phyloP scores from a whole-genome alignment of 305 asterid species.

The Lippia alba region DNA sequence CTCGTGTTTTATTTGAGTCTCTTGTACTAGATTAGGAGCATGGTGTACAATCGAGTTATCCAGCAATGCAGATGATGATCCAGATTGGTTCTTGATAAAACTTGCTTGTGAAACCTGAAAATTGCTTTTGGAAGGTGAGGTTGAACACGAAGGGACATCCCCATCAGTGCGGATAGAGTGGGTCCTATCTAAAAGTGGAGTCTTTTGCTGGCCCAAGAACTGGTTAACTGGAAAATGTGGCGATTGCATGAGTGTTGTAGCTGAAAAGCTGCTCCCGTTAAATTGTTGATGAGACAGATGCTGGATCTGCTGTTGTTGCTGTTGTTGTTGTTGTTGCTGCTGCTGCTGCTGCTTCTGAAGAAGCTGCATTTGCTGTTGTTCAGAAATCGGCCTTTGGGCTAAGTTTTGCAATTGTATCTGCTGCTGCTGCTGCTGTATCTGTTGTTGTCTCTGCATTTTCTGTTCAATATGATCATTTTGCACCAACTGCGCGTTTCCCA shows the following conservation, averaged over 20 bases:
- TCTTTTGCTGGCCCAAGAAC: constrained; percentile 62
- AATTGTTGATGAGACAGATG: constrained; percentile 54
- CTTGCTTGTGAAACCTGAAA: constrained; percentile 59
- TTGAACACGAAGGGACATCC: constrained; percentile 73
- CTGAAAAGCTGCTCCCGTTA: constrained; percentile 55
- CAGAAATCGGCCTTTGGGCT: constrained; percentile 40
- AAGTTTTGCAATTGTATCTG: constrained; percentile 44
- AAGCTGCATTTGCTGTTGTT: constrained; percentile 72
- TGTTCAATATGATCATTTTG: constrained; percentile 60
- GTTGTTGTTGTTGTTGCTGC: too few relatives aligned
- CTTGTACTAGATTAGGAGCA: constrained; percentile 52
- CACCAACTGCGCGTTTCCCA: constrained; percentile 48
- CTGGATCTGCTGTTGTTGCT: constrained; percentile 52
- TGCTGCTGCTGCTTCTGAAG: constrained; percentile 57
- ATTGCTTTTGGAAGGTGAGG: constrained; percentile 75
- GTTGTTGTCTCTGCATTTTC: constrained; percentile 66
- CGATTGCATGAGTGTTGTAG: constrained; percentile 59
- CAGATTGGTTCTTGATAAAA: constrained; percentile 65
- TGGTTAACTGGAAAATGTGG: constrained; percentile 65
- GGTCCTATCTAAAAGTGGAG: constrained; percentile 43
- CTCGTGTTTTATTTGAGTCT: constrained; percentile 58
- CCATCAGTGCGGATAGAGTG: constrained; percentile 70
- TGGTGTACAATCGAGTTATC: constrained; percentile 60
- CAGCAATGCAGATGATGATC: constrained; percentile 42
- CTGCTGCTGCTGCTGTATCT: constrained; percentile 59